Conservation (phyloP, 768 basidiomycete species). For the Mycena metata region DNA sequence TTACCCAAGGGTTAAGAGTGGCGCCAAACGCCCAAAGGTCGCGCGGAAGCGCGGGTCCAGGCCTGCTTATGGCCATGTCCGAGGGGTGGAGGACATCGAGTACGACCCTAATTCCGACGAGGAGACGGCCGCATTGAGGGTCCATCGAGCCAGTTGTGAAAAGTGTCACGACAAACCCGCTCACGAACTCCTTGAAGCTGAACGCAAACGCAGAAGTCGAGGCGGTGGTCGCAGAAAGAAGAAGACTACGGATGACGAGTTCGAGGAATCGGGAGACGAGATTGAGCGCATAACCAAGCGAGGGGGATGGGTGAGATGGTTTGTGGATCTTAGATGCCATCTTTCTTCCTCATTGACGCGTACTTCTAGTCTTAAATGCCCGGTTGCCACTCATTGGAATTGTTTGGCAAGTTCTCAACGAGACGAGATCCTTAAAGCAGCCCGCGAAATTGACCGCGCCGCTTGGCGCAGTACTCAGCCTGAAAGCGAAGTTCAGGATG, state of each 20-base stretch:
- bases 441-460: conserved; percentile 63
- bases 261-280: conserved; percentile 69
- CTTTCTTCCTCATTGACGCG: conserved; percentile 26
- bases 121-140: conserved; percentile 65
- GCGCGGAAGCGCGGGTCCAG: conserved; percentile 45
- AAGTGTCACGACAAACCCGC: conserved; percentile 76
- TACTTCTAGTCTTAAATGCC: conserved; percentile 76
- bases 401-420: conserved; percentile 77
- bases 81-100: conserved; percentile 56
- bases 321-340: conserved; percentile 39
- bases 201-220: conserved; percentile 47
- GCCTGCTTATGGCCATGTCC: conserved; percentile 62
- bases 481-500: conserved; percentile 41
- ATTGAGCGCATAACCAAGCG: conserved; percentile 61
- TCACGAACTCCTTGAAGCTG: conserved; percentile 62
- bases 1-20: conserved; percentile 30
- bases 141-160: conserved; percentile 77
- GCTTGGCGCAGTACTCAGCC: conserved; percentile 51
- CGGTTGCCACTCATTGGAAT: conserved; percentile 81
- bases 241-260: conserved; percentile 59
- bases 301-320: conserved; percentile 93
- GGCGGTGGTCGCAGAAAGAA: conserved; percentile 59
- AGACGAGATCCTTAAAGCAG: conserved; percentile 80
- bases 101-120: conserved; percentile 68
- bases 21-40: conserved; percentile 38